Evolutionary conservation across 2,329 filamentous ascomycete genomes (phyloP).

Genomic region (Rutstroemia sp.): DNA sequence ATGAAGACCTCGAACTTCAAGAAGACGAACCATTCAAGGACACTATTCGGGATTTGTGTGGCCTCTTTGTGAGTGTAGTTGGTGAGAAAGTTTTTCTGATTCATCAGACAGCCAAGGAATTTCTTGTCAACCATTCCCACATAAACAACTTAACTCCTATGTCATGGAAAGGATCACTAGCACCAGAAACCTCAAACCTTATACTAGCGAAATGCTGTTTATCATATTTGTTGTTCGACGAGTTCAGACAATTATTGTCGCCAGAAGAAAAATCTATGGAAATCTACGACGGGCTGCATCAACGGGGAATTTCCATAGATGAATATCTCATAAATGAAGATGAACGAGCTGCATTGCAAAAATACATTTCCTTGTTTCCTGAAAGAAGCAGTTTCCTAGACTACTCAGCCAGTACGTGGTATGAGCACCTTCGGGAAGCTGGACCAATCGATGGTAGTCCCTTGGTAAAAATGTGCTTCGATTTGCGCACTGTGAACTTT

Average conservation of each 20-base stretch:
- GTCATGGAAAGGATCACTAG: slow-evolving; percentile 8
- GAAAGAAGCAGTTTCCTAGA: not conserved
- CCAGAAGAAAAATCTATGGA: not conserved
- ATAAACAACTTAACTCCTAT: not conserved
- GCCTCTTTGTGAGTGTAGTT: slow-evolving; percentile 6
- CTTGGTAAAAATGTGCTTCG: not conserved
- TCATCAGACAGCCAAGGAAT: slow-evolving; percentile 11
- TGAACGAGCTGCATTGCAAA: not conserved
- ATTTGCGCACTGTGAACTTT: not conserved
- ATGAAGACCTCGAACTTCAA: slow-evolving; percentile 7
- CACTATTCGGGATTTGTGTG: not conserved
- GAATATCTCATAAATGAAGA: not conserved
- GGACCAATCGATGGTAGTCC: not conserved
- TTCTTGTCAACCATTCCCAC: not conserved
- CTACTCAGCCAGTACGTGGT: not conserved
- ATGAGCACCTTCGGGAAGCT: not conserved
- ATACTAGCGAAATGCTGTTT: slow-evolving; percentile 7
- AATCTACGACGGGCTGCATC: not conserved
- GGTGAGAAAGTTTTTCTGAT: slow-evolving; percentile 7
- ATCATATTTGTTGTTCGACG: slow-evolving; percentile 4
- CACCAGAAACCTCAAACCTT: slow-evolving; percentile 3
- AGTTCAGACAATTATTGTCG: not conserved
- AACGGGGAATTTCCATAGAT: not conserved
- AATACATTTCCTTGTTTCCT: not conserved
- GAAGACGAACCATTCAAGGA: slow-evolving; percentile 2